Evolutionary conservation across 768 basidiomycete species (phyloP).

Genomic region (Mycena chlorophos): DNA sequence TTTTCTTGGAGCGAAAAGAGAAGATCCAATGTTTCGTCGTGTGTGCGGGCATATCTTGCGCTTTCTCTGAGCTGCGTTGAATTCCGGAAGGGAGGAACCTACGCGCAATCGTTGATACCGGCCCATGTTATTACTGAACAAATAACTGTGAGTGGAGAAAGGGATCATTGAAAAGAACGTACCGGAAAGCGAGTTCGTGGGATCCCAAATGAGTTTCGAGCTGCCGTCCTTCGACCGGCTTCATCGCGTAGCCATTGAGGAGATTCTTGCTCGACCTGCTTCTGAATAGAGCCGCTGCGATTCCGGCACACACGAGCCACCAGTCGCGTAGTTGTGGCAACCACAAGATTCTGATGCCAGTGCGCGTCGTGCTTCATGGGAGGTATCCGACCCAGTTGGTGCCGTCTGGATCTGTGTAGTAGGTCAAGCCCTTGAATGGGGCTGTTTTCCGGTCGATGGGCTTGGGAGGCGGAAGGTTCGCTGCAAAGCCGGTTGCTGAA

Average conservation of each 20-base stretch:
- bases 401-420: too few species aligned
- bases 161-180: conserved; percentile 10
- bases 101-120: conserved; percentile 70
- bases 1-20: conserved; percentile 49
- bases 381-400: too few species aligned
- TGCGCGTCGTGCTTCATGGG: too few species aligned
- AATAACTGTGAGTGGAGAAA: too few species aligned
- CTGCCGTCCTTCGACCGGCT: conserved; percentile 37
- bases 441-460: too few species aligned
- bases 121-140: conserved; percentile 69
- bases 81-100: conserved; percentile 18
- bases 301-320: conserved; percentile 49
- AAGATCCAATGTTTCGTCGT: conserved; percentile 27
- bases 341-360: conserved; percentile 45
- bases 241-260: conserved; percentile 37
- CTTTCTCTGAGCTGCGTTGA: too few species aligned
- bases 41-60: conserved; percentile 24
- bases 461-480: too few species aligned
- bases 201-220: conserved; percentile 35
- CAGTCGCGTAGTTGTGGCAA: conserved; percentile 59
- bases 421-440: too few species aligned
- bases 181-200: conserved; percentile 49
- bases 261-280: conserved; percentile 32
- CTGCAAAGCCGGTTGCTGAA: too few species aligned
- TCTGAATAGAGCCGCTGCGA: conserved; percentile 33